phyloP scores from a whole-genome alignment of 371 early-diverging fungal genomes.

The Syncephalis fuscata region DNA sequence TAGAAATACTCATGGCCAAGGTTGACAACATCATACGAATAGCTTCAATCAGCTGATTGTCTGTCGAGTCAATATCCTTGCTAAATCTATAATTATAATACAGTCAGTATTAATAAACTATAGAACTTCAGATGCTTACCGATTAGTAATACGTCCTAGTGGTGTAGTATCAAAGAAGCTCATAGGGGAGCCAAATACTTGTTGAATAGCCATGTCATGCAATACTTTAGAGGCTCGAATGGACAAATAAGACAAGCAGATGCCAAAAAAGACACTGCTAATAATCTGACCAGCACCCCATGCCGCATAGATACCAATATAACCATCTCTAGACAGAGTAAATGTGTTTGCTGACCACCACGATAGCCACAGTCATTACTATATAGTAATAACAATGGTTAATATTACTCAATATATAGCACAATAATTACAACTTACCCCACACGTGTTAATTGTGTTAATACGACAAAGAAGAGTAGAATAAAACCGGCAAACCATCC shows the following conservation, averaged over 20 bases:
- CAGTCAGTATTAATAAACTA: background rate
- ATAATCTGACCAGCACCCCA: conserved; percentile 15
- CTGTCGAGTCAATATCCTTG: conserved; percentile 68
- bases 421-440: conserved; percentile 10
- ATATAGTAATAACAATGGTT: background rate
- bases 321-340: conserved; percentile 2
- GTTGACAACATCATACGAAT: conserved; percentile 51
- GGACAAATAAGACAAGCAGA: conserved; percentile 14
- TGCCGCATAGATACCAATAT: conserved; percentile 18
- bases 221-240: conserved; percentile 8
- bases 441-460: conserved; percentile 13
- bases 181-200: conserved; percentile 46
- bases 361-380: conserved; percentile 1
- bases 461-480: conserved; percentile 6
- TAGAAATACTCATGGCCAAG: conserved; percentile 36
- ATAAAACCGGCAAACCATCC: conserved; percentile 8
- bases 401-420: conserved; percentile 3
- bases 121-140: conserved; percentile 16
- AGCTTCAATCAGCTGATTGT: conserved; percentile 46
- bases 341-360: conserved; percentile 1
- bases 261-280: conserved; percentile 15
- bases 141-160: conserved; percentile 69
- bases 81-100: conserved; percentile 21
- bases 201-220: conserved; percentile 15
- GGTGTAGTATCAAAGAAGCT: conserved; percentile 78